A percentile compares a stretch with the other conserved stretches of the same genome.
phyloP scores from a whole-genome alignment of 495 filamentous ascomycete genomes.

The Corynascus novoguineensis region DNA sequence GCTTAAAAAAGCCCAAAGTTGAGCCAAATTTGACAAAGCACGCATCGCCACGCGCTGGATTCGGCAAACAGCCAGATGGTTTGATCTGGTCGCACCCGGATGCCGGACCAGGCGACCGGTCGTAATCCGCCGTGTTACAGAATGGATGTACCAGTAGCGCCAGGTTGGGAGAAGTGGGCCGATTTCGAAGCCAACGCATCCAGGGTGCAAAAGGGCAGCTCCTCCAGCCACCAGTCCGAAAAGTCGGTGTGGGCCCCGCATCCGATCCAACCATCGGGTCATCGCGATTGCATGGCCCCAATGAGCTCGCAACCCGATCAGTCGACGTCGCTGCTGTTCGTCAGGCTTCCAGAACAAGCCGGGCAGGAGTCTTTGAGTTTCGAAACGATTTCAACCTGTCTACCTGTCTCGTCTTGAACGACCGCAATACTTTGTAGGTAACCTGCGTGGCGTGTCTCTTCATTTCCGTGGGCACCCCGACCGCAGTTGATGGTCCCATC shows the following conservation, averaged over 20 bases:
- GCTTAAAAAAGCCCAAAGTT: not conserved
- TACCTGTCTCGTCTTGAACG: not conserved
- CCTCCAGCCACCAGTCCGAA: constrained; percentile 27
- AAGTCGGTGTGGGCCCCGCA: constrained; percentile 33
- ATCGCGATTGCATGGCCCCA: not conserved
- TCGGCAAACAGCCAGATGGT: constrained; percentile 19
- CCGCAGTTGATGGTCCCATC: not conserved
- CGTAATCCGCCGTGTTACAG: too few species aligned
- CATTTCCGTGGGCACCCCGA: not conserved
- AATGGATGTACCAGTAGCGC: constrained; percentile 19
- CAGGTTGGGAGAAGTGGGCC: constrained; percentile 17
- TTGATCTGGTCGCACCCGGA: constrained; percentile 8
- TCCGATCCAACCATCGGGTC: not conserved
- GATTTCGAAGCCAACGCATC: constrained; percentile 29
- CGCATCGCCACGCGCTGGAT: not conserved
- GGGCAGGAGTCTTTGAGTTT: not conserved
- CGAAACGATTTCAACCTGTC: not conserved
- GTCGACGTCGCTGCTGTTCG: not conserved
- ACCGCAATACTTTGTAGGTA: too few species aligned
- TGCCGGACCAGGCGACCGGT: constrained; percentile 20
- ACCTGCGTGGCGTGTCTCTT: too few species aligned
- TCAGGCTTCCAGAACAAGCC: not conserved
- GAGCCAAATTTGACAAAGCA: not conserved
- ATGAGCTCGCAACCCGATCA: not conserved
- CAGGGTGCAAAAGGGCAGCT: constrained; percentile 11